Percentiles rank a stretch among this genome's conserved stretches.
These are phyloP conservation scores for Pichia sp. DNA, from an alignment of 1,139 yeast genomes.

Conservation along the genomic window DNA sequence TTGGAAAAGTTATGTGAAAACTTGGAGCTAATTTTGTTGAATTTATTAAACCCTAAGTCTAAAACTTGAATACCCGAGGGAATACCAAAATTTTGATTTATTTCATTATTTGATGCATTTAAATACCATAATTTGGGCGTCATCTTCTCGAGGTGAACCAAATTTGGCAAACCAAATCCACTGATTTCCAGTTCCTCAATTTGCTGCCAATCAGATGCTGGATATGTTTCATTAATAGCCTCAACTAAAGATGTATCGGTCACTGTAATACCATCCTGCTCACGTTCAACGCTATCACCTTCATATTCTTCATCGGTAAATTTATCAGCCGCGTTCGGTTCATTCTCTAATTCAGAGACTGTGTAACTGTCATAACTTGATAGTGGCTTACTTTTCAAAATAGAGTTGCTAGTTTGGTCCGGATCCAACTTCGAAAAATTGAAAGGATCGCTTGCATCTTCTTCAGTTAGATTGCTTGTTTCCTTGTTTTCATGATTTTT, in stretches of 20 bases:
- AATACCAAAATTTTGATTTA: constrained; percentile 41
- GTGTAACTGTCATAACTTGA: neutral
- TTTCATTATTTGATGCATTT: constrained; percentile 34
- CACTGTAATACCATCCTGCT: too few relatives aligned
- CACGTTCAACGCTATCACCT: too few relatives aligned
- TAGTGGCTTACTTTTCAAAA: neutral
- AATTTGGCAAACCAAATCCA: constrained; percentile 27
- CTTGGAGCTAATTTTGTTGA: constrained; percentile 8
- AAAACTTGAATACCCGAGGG: constrained; percentile 34
- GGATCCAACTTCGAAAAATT: constrained; percentile 1
- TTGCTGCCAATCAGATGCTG: constrained; percentile 37
- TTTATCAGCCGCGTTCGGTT: neutral
- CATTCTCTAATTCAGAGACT: too few relatives aligned
- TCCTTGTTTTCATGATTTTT: neutral
- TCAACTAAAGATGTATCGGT: constrained; percentile 28
- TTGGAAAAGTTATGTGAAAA: constrained; percentile 33
- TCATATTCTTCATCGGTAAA: neutral
- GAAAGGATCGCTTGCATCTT: neutral
- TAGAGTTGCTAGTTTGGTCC: constrained; percentile 2
- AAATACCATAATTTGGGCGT: constrained; percentile 36
- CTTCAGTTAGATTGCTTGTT: constrained; percentile 4
- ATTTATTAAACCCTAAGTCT: constrained; percentile 30
- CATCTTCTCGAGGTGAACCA: constrained; percentile 37
- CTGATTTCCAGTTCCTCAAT: constrained; percentile 32
- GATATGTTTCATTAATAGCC: constrained; percentile 37